Percentiles rank a stretch among this genome's conserved stretches.
Evolutionary conservation across 108 stramenopile genomes (phyloP).

Genomic region (Skeletonema costatum): DNA sequence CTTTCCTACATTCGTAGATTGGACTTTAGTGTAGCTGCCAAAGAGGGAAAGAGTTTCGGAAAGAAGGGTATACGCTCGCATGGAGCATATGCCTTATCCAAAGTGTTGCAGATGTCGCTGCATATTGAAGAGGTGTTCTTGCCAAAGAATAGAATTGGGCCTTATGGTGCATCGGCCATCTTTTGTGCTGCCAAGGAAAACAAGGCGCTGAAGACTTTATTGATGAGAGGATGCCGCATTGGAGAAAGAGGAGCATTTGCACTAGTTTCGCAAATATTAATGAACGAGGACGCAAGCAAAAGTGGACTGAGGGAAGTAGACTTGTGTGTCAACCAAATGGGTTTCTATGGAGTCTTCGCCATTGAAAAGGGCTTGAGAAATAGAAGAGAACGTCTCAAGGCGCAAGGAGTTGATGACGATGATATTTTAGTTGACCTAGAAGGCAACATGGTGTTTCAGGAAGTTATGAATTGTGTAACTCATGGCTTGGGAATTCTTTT

Average conservation of each 20-base stretch:
- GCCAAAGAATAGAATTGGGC: conserved; percentile 71
- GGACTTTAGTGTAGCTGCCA: conserved; percentile 65
- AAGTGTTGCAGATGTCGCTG: conserved; percentile 53
- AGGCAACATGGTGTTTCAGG: conserved; percentile 81
- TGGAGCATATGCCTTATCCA: conserved; percentile 76
- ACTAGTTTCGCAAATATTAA: conserved; percentile 55
- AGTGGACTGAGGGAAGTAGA: conserved; percentile 59
- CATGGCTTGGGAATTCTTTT: conserved; percentile 93
- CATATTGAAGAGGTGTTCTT: conserved; percentile 71
- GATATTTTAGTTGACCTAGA: conserved; percentile 58
- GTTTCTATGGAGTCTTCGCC: conserved; percentile 63
- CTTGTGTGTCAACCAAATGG: conserved; percentile 69
- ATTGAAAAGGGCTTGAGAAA: conserved; percentile 56
- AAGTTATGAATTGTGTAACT: conserved; percentile 90
- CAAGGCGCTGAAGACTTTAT: conserved; percentile 45
- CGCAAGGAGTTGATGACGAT: conserved; percentile 1
- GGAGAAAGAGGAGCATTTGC: conserved; percentile 77
- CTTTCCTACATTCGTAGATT: conserved; percentile 61
- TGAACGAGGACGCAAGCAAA: conserved; percentile 8
- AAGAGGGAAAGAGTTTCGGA: conserved; percentile 43
- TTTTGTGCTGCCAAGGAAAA: conserved; percentile 67
- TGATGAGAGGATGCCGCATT: conserved; percentile 70
- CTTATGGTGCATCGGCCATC: conserved; percentile 75
- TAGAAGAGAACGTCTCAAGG: conserved; percentile 11
- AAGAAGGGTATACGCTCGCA: conserved; percentile 68